Percentiles rank a stretch among this genome's conserved stretches.
These are phyloP conservation scores for Chionographis japonica DNA, from an alignment of 106 monocot genomes.

Conservation along the genomic window DNA sequence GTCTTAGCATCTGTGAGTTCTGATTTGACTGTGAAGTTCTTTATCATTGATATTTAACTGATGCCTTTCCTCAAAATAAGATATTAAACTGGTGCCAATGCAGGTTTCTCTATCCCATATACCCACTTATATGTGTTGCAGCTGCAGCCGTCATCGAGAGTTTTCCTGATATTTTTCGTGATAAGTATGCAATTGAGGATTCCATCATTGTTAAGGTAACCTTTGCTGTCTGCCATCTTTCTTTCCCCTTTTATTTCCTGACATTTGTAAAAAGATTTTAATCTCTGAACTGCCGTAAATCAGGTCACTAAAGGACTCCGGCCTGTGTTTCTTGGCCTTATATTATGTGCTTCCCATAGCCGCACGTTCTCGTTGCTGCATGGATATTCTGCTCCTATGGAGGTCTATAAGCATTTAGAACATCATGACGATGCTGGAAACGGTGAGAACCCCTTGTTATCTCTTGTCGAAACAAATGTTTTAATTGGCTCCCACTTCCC, in stretches of 20 bases:
- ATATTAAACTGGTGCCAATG: not conserved
- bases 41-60: not conserved
- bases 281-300: conserved; percentile 5
- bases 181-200: conserved; percentile 63
- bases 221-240: not conserved
- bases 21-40: not conserved
- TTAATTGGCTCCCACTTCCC: not conserved
- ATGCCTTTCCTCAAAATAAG: not conserved
- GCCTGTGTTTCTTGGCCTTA: conserved; percentile 75
- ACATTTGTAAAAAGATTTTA: not conserved
- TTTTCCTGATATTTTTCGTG: conserved; percentile 84
- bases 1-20: not conserved
- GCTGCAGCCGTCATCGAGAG: conserved; percentile 85
- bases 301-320: conserved; percentile 76
- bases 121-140: conserved; percentile 96
- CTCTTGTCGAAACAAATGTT: not conserved
- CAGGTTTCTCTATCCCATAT: conserved; percentile 99
- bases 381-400: conserved; percentile 92
- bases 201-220: conserved; percentile 62
- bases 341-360: conserved; percentile 90
- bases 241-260: not conserved
- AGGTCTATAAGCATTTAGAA: conserved; percentile 79
- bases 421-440: conserved; percentile 73
- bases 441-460: conserved; percentile 37
- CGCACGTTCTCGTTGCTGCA: conserved; percentile 93